Evolutionary conservation across 768 basidiomycete genomes (phyloP), one percentile per base, ranked within the genome.

Genomic region (Trametopsis cervina): DNA sequence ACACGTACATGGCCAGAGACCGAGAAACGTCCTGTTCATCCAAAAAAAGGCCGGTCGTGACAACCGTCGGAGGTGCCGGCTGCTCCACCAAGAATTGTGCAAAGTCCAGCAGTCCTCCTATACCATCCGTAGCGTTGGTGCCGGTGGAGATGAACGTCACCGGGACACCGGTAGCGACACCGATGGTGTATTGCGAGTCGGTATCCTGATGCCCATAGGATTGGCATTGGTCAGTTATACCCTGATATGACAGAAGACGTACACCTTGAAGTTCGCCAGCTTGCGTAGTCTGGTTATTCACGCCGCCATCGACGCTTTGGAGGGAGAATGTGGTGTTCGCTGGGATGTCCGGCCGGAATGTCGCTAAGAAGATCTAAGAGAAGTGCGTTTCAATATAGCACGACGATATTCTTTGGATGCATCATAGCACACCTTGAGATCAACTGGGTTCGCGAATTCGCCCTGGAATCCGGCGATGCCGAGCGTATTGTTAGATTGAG

Each of bases 191-290:
- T 39, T 61, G 54, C 10, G 53, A 54, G 35, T 60, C 57, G 58
- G 42, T 27, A 49, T 55, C 50, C 55, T 56, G 46, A 25, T 18
- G 6, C 13, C 11, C 17, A 40, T 25, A 12, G 17, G 37, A 6
- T 7, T 24, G 13, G 43, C 27, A 42, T 24, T 13, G 21, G 17
- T 40, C 9, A 7, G 22, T 21, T 21, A 6, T 21, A 18, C 18
- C 20, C 7, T 45, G 37, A 44, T 17, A 26, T 21, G 23, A 15
- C 5, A 26, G 42, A 18, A 9, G 20, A 54, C 42, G 81, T 49
- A 81, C 72, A 3, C 83, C 84, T 59, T 89, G 86, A 4, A 48
- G n/a, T n/a, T n/a, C 51, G 1, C 85, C 83, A 22, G 83, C 78
- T 17, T 65, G 57, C 7, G 76, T 74, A 41, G n/a, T n/a, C n/a